phyloP scores from a whole-genome alignment of 1,284 basidiomycete genomes.

The Ustilago bromivora region DNA sequence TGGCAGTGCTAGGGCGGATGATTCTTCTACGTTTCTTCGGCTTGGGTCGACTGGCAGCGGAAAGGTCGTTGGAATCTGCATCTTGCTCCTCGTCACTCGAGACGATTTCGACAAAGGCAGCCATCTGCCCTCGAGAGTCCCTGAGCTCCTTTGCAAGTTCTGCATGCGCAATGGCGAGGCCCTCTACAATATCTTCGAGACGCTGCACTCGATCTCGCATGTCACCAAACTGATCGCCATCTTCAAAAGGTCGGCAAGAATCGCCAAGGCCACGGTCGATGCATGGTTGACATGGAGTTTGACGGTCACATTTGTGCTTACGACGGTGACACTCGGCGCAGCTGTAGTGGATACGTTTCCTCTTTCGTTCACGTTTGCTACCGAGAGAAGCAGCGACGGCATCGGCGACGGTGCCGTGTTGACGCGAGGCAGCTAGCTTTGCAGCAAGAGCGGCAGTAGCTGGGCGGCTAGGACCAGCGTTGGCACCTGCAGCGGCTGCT shows the following conservation, averaged over 20 bases:
- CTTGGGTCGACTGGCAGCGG: conserved; percentile 25
- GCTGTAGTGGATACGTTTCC: conserved; percentile 66
- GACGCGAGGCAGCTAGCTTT: conserved; percentile 34
- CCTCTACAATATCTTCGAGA: conserved; percentile 66
- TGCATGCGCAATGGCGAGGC: conserved; percentile 62
- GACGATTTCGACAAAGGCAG: conserved; percentile 45
- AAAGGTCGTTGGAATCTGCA: conserved; percentile 23
- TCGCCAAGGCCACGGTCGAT: conserved; percentile 64
- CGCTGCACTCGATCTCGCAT: conserved; percentile 62
- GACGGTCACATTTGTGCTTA: conserved; percentile 66
- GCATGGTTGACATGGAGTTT: conserved; percentile 64
- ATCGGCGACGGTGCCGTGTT: conserved; percentile 56
- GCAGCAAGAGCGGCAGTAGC: conserved; percentile 37
- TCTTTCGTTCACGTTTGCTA: conserved; percentile 57
- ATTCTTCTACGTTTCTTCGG: conserved; percentile 47
- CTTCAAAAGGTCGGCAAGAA: conserved; percentile 61
- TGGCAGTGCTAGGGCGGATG: conserved; percentile 47
- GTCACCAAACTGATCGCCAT: conserved; percentile 65
- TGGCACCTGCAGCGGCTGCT: conserved; percentile 38
- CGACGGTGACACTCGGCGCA: conserved; percentile 66
- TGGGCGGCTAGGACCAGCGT: conserved; percentile 27
- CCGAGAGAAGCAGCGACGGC: conserved; percentile 60
- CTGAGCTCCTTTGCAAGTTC: conserved; percentile 59
- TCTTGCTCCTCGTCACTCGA: conserved; percentile 50
- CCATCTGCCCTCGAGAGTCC: conserved; percentile 40